These are phyloP conservation scores for Ascodesmis nigricans DNA, from an alignment of 495 filamentous ascomycete species.

Conservation along the genomic window DNA sequence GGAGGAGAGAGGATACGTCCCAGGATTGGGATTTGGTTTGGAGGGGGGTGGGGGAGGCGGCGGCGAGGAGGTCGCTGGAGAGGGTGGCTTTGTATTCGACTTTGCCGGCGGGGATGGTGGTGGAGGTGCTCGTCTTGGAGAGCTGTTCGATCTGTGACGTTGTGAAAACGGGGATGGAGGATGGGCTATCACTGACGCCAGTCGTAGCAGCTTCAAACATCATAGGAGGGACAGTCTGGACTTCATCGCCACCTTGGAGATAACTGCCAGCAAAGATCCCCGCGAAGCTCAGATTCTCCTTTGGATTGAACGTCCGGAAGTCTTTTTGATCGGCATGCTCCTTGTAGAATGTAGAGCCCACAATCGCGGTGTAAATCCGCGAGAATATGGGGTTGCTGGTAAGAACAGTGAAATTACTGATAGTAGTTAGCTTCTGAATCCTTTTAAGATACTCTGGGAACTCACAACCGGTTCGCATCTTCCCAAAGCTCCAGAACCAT, in stretches of 20 bases:
- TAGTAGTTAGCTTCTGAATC: too few species aligned
- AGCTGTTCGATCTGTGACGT: too few species aligned
- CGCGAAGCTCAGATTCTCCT: constrained; percentile 10
- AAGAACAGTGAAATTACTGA: background rate
- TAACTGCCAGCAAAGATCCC: constrained; percentile 17
- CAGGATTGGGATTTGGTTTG: constrained; percentile 5
- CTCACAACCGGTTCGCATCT: constrained; percentile 6
- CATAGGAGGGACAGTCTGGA: constrained; percentile 9
- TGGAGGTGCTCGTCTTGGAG: too few species aligned
- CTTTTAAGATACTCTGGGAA: too few species aligned
- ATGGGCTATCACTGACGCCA: too few species aligned
- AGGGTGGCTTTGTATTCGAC: constrained; percentile 2
- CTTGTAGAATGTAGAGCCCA: constrained; percentile 17
- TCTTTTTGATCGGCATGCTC: constrained; percentile 8
- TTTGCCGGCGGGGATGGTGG: background rate
- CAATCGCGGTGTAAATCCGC: constrained; percentile 11
- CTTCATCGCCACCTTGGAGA: constrained; percentile 14
- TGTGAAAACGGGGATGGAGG: too few species aligned
- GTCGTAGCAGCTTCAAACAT: too few species aligned
- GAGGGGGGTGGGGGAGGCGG: background rate
- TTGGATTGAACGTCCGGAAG: constrained; percentile 14
- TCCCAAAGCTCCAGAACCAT: constrained; percentile 18
- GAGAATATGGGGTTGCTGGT: constrained; percentile 9
- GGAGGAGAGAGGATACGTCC: background rate
- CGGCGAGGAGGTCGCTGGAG: background rate